Evolutionary conservation across 163 green algal genomes (phyloP), one percentile per base, ranked within the genome.

Genomic region (Chlamydomonas reinhardtii): DNA sequence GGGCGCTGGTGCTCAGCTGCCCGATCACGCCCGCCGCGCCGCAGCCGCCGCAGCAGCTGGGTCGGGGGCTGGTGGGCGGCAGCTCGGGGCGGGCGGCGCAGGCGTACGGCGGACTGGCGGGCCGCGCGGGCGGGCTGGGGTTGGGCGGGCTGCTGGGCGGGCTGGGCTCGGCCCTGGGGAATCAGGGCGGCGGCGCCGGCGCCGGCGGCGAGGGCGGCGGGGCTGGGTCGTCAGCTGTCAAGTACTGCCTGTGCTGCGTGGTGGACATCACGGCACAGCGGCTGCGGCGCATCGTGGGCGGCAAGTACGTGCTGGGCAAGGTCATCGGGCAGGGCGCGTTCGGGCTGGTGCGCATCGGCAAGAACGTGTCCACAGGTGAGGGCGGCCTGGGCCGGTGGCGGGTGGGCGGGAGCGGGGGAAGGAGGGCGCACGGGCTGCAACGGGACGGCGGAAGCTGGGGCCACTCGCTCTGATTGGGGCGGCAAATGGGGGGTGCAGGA

Each of bases 281-380:
- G 29, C 86, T 89, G 9, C 86, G 85, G 66, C 82, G 89, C 8
- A 56, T 95, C 9, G 79, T 74, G 6, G 79, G 79, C 25, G 94
- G 91, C 61, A 93, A 93, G 85, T 96, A 96, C 74, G 65, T 88
- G 70, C 69, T 96, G 39, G 94, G 94, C 31, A 91, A 92, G 34
- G 82, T 93, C 2, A 91, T 96, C 32, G 94, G 94, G 4, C 43
- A 71, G 54, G 94, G 94, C 8, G 92, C 93, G 1, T 94, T 92
- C 75, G 93, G 94, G 31, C 76, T 94, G 39, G 94, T 96, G 54
- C 79, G 92, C 27, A 77, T 94, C 4, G 93, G 90, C 32, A 90
- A 88, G 54, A 80, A 89, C 69, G 80, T 72, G 25, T 52, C 35
- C 29, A 89, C 83, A 88, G 92, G 92, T 94, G 56, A 74, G 74